These are phyloP conservation scores for Penicillium corylophilum DNA, from an alignment of 2,329 filamentous ascomycete species.

Conservation along the genomic window DNA sequence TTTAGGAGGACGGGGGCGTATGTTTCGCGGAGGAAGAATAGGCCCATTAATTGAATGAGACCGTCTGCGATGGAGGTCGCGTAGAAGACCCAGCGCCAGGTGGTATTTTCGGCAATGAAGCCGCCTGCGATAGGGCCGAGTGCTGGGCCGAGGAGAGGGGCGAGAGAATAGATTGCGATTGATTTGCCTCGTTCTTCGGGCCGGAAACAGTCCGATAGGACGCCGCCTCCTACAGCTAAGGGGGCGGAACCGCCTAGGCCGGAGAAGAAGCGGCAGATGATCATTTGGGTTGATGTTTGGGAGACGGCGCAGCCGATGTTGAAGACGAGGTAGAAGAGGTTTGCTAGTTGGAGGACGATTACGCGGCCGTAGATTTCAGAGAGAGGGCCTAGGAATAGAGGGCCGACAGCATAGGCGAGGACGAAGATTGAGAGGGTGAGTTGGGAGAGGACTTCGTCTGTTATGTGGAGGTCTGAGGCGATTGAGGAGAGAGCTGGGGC, in stretches of 20 bases:
- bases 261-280: slow-evolving; percentile 58
- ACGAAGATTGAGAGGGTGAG: slow-evolving; percentile 58
- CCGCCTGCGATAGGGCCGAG: slow-evolving; percentile 66
- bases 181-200: slow-evolving; percentile 63
- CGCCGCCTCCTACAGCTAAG: slow-evolving; percentile 52
- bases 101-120: slow-evolving; percentile 62
- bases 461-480: slow-evolving; percentile 55
- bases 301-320: slow-evolving; percentile 61
- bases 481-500: slow-evolving; percentile 54
- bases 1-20: slow-evolving; percentile 64
- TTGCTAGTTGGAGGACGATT: slow-evolving; percentile 54
- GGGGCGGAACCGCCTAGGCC: slow-evolving; percentile 60
- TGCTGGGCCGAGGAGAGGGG: slow-evolving; percentile 64
- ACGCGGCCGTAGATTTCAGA: slow-evolving; percentile 59
- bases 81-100: slow-evolving; percentile 74
- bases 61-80: slow-evolving; percentile 63
- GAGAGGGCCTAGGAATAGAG: slow-evolving; percentile 52
- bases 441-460: slow-evolving; percentile 44
- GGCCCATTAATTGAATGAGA: slow-evolving; percentile 59
- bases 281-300: slow-evolving; percentile 53
- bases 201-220: slow-evolving; percentile 58
- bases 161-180: slow-evolving; percentile 62
- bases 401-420: slow-evolving; percentile 55
- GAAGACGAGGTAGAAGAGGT: slow-evolving; percentile 57
- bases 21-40: slow-evolving; percentile 65